Evolutionary conservation across 2,329 filamentous ascomycete genomes (phyloP).

Genomic region (Rhynchosporium secalis): DNA sequence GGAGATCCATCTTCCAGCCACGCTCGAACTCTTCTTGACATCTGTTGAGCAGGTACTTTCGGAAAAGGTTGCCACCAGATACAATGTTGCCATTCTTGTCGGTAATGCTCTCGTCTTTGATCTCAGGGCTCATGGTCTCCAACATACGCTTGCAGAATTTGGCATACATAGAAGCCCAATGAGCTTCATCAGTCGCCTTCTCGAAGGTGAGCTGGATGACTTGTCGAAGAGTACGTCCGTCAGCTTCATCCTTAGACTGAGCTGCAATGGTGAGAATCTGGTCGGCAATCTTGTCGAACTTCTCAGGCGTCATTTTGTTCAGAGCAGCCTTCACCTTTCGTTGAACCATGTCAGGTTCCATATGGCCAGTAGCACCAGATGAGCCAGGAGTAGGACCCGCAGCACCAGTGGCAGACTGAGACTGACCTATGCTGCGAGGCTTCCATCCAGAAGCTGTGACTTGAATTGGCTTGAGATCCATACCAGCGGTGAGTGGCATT

Average conservation of each 20-base stretch:
- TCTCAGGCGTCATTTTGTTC: slow-evolving; percentile 99
- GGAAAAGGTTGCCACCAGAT: slow-evolving; percentile 89
- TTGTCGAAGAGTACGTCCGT: slow-evolving; percentile 91
- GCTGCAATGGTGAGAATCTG: slow-evolving; percentile 90
- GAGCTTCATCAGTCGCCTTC: slow-evolving; percentile 96
- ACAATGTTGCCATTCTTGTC: slow-evolving; percentile 89
- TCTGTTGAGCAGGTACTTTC: slow-evolving; percentile 96
- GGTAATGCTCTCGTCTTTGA: slow-evolving; percentile 91
- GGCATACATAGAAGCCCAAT: slow-evolving; percentile 99
- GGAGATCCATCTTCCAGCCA: slow-evolving; percentile 90
- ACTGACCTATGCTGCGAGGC: slow-evolving; percentile 66
- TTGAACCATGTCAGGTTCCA: slow-evolving; percentile 92
- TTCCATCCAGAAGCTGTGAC: slow-evolving; percentile 83
- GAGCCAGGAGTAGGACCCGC: slow-evolving; percentile 47
- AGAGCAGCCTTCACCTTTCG: slow-evolving; percentile 97
- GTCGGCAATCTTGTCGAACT: slow-evolving; percentile 92
- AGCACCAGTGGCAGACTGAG: slow-evolving; percentile 42
- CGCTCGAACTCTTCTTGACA: slow-evolving; percentile 99
- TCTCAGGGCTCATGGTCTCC: slow-evolving; percentile 89
- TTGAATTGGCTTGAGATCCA: slow-evolving; percentile 78
- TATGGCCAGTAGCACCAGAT: slow-evolving; percentile 52
- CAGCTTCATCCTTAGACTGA: slow-evolving; percentile 92
- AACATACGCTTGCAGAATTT: slow-evolving; percentile 98
- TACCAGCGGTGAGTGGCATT: slow-evolving; percentile 87
- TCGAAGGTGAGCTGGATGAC: slow-evolving; percentile 99